Evolutionary conservation across 106 monocot genomes (phyloP).

Genomic region (Xerophyta viscosa): DNA sequence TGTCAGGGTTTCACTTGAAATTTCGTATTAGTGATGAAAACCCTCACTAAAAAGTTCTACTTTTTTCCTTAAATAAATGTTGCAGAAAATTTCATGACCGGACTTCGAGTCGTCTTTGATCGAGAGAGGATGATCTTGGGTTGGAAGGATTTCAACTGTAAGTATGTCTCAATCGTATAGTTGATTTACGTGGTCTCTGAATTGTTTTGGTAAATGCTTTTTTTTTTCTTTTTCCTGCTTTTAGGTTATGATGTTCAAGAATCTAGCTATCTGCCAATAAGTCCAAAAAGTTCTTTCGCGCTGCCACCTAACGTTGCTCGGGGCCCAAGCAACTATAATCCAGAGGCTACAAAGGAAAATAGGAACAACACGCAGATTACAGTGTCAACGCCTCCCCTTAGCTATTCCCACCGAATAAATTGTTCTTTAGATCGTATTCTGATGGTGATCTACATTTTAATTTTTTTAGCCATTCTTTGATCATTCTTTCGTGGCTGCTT

Average conservation of each 20-base stretch:
- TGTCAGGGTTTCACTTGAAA: neutral
- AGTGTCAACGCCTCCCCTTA: slow-evolving; percentile 13
- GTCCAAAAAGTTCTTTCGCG: slow-evolving; percentile 22
- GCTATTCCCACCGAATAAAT: slow-evolving; percentile 8
- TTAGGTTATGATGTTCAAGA: slow-evolving; percentile 51
- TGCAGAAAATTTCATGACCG: slow-evolving; percentile 87
- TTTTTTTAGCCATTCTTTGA: slow-evolving; percentile 30
- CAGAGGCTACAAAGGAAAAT: slow-evolving; percentile 34
- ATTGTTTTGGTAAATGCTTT: neutral
- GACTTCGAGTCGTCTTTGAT: slow-evolving; percentile 65
- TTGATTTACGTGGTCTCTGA: neutral
- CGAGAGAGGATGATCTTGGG: slow-evolving; percentile 59
- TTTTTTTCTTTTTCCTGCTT: neutral
- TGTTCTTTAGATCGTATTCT: slow-evolving; percentile 7
- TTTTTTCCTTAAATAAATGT: neutral
- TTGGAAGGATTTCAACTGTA: slow-evolving; percentile 83
- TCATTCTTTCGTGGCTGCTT: slow-evolving; percentile 6
- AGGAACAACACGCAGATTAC: slow-evolving; percentile 28
- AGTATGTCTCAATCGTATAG: slow-evolving; percentile 8
- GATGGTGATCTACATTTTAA: slow-evolving; percentile 12
- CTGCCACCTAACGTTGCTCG: slow-evolving; percentile 15
- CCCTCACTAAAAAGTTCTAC: too few species aligned
- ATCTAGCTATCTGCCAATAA: slow-evolving; percentile 44
- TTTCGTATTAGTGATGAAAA: too few species aligned
- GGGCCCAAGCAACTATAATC: slow-evolving; percentile 25